Evolutionary conservation across 345 rosid species (phyloP).

Genomic region (Erysimum cheiranthoides): DNA sequence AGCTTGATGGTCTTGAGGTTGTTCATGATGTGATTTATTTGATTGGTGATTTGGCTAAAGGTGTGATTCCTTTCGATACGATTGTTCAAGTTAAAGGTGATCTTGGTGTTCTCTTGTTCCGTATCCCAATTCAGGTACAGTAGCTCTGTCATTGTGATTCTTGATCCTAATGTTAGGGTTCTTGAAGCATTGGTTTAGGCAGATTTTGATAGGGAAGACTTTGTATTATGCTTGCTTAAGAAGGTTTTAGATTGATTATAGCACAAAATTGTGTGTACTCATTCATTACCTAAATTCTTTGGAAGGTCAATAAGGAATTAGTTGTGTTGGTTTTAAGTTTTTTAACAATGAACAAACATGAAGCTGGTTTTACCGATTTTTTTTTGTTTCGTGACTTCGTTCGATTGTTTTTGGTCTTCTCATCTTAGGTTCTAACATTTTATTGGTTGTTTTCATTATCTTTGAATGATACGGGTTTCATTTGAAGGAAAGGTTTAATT

Average conservation of each 20-base stretch:
- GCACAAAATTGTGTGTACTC: not conserved
- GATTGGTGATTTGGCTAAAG: constrained; percentile 72
- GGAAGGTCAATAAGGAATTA: too few relatives aligned
- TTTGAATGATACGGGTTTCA: not conserved
- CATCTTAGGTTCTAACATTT: not conserved
- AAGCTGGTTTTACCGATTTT: not conserved
- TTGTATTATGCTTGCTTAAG: not conserved
- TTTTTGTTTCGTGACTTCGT: not conserved
- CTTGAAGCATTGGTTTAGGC: not conserved
- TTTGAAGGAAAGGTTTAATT: not conserved
- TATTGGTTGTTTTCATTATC: constrained; percentile 19
- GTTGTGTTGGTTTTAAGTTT: too few relatives aligned
- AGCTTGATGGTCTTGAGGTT: constrained; percentile 71
- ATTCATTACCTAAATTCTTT: too few relatives aligned
- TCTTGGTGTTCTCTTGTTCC: constrained; percentile 64
- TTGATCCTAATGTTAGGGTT: not conserved
- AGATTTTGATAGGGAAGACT: not conserved
- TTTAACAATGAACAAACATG: not conserved
- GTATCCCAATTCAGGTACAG: constrained; percentile 65
- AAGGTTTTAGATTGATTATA: not conserved
- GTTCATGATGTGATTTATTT: constrained; percentile 75
- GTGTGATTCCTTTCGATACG: constrained; percentile 74
- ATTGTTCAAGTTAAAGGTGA: constrained; percentile 59
- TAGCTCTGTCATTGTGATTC: not conserved
- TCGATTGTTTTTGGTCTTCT: not conserved